Base-by-base conservation (phyloP, 345 rosid genomes). In the Acer negundo region DNA sequence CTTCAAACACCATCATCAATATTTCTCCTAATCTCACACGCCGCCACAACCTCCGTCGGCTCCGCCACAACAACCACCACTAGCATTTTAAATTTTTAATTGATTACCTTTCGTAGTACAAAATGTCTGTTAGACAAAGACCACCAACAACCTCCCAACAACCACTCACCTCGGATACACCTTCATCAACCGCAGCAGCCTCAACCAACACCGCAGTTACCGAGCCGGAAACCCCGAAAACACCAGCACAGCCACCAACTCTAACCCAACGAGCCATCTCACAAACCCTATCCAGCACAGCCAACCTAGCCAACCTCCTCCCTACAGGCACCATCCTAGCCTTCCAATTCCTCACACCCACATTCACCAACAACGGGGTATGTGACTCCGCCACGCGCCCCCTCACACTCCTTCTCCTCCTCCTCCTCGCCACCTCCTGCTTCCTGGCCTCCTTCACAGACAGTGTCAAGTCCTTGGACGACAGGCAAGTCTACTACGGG, bases 251-350 rank as follows among this genome's bases (percentile, higher is more conserved):
- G 51, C 81, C 79, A 49, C 70, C 77, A 1, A 89, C 92, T 10
- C 56, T 81, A 3, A 83, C 98, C 1, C 97, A 85, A 26, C 69
- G 84, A 1, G 97, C 97, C 15, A 72, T 95, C 74, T 84, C 97
- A 23, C 96, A 89, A 75, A 90, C 99, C 53, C 86, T 96, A 13
- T 89, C 91, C 1, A 87, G 86, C 83, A 90, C 93, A 13, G 97
- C 99, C 4, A 91, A 91, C 85, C 86, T 96, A 13, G 94, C 99
- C 7, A 92, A 96, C 80, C 97, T 96, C 77, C 98, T 96, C 64
- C 98, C 99, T 0, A 96, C 99, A 5, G 98, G 99, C 11, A 93
- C 98, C 13, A 88, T 96, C 22, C 42, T 94, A 38, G 97, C 99
- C 16, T 94, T 96, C 83, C 94, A 90, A 84, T 85, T 96, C 22